Conservation (phyloP, 2,329 filamentous ascomycete genomes). For the Fusarium continuum region DNA sequence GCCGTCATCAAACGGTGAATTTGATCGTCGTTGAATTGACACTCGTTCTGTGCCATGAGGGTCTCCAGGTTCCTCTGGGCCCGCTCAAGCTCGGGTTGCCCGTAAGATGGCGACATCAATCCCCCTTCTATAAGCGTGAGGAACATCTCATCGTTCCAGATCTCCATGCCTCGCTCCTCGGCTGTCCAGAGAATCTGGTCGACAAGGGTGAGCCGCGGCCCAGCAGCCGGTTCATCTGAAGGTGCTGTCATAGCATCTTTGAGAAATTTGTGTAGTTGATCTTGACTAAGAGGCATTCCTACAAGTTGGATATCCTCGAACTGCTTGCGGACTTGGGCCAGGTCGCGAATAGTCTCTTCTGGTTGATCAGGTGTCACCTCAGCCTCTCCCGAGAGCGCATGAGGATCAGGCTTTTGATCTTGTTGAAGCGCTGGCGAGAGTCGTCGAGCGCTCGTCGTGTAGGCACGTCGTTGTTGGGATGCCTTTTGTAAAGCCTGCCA, state of each 20-base stretch:
- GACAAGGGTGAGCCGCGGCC: slow-evolving; percentile 50
- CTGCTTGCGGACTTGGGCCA: slow-evolving; percentile 41
- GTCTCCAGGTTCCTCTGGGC: slow-evolving; percentile 57
- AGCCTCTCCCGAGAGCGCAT: not conserved
- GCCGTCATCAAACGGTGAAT: slow-evolving; percentile 55
- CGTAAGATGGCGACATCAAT: slow-evolving; percentile 46
- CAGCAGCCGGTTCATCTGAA: slow-evolving; percentile 33
- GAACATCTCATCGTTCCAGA: slow-evolving; percentile 59
- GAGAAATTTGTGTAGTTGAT: slow-evolving; percentile 52
- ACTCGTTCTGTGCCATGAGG: slow-evolving; percentile 52
- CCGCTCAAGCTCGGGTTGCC: slow-evolving; percentile 46
- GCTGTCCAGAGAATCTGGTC: slow-evolving; percentile 57
- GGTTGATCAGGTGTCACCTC: not conserved
- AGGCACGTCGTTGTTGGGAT: slow-evolving; percentile 48
- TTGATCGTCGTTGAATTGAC: slow-evolving; percentile 52
- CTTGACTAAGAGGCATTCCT: slow-evolving; percentile 49
- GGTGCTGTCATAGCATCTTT: slow-evolving; percentile 49
- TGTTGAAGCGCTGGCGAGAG: slow-evolving; percentile 17
- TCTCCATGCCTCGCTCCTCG: slow-evolving; percentile 55
- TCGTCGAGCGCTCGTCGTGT: slow-evolving; percentile 47
- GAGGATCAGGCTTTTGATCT: too few relatives aligned
- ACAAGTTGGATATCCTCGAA: slow-evolving; percentile 53
- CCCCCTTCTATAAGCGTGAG: slow-evolving; percentile 56
- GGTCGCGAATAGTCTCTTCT: not conserved
- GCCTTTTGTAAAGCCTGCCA: slow-evolving; percentile 50